phyloP scores from a whole-genome alignment of 345 rosid species.

The Erucastrum elatum region DNA sequence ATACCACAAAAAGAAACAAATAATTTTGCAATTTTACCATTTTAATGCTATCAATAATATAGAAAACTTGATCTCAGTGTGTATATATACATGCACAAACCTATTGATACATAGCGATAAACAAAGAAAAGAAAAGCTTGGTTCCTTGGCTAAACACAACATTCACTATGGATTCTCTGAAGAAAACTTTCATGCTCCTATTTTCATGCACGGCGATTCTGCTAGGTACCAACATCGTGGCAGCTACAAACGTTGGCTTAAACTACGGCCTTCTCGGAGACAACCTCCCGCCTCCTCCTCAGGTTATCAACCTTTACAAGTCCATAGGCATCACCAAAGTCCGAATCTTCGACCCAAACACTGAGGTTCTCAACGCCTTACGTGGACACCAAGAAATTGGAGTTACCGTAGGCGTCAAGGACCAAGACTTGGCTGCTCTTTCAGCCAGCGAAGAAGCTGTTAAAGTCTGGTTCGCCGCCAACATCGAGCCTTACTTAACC shows the following conservation, averaged over 20 bases:
- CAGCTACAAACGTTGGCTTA: conserved; percentile 35
- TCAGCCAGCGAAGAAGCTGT: conserved; percentile 29
- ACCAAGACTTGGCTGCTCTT: conserved; percentile 40
- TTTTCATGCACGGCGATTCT: neutral
- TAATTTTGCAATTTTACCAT: neutral
- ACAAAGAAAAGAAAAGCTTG: neutral
- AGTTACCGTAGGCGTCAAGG: conserved; percentile 34
- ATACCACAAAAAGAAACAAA: neutral
- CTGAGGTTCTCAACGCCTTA: conserved; percentile 35
- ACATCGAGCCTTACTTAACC: conserved; percentile 35
- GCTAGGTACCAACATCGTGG: neutral
- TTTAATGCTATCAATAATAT: neutral
- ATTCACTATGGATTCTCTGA: neutral
- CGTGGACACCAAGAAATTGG: conserved; percentile 21
- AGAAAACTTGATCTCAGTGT: neutral
- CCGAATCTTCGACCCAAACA: conserved; percentile 45
- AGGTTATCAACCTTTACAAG: conserved; percentile 43
- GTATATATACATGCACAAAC: neutral
- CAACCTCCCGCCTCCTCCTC: conserved; percentile 44
- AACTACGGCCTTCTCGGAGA: conserved; percentile 48
- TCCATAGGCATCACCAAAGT: conserved; percentile 13
- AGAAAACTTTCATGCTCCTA: neutral
- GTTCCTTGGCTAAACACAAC: neutral
- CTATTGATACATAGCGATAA: neutral
- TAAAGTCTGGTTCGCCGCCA: conserved; percentile 19